Percentiles rank a stretch among this genome's conserved stretches.
Evolutionary conservation across 2,329 filamentous ascomycete genomes (phyloP).

Genomic region (Metarhizium brunneum): DNA sequence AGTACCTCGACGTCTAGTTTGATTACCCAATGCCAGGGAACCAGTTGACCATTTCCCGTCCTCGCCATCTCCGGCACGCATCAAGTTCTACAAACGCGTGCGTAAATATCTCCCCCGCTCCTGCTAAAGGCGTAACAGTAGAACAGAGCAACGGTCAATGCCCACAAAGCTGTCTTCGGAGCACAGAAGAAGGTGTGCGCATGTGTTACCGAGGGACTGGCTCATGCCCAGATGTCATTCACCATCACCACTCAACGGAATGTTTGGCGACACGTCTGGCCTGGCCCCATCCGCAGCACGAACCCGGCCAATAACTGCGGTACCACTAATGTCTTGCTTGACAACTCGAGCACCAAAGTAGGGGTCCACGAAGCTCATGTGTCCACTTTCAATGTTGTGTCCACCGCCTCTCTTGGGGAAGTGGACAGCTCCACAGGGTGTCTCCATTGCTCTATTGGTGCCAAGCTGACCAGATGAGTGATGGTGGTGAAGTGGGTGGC

Average conservation of each 20-base stretch:
- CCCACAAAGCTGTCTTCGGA: no score
- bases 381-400: neutral
- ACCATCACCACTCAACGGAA: neutral
- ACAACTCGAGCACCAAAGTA: neutral
- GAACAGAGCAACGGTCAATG: no score
- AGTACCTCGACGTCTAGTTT: neutral
- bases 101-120: no score
- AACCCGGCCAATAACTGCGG: no score
- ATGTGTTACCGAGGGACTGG: no score
- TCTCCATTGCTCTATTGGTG: neutral
- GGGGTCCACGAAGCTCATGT: no score
- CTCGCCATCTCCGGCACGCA: no score
- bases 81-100: no score
- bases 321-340: no score
- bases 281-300: neutral
- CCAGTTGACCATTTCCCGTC: no score
- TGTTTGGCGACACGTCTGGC: neutral
- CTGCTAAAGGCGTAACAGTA: no score
- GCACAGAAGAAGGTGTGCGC: no score
- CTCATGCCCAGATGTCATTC: neutral
- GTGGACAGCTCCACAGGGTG: neutral
- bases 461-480: neutral
- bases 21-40: neutral
- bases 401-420: neutral
- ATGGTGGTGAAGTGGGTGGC: neutral